Base-by-base conservation (phyloP, 2,329 filamentous ascomycete genomes). In the Colletotrichum trifolii region DNA sequence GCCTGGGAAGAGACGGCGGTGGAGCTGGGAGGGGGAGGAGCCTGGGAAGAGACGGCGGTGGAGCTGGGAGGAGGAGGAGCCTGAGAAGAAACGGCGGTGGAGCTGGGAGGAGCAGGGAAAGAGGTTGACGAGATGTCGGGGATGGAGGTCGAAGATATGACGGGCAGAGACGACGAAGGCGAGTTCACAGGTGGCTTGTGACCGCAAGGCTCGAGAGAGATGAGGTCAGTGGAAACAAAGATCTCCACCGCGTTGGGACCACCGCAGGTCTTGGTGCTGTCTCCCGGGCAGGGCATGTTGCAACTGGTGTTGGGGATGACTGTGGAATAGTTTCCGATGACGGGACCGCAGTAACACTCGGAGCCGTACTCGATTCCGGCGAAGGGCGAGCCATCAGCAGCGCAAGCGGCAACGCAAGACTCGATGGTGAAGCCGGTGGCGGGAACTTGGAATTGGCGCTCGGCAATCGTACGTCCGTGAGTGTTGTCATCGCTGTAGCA, bases 401-500 rank as follows among this genome's bases (percentile, higher is more conserved):
- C 72, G 71, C 83, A 85, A 58, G 79, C 75, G 54, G 72, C 63
- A 61, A 84, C 71, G 57, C 83, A 85, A 39, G 67, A 69, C 63
- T 78, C 74, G 4, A 78, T 80, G 47, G 81, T 83, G 73, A 85
- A 73, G 39, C 68, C 72, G 15, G 70, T 66, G 12, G 70, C 62
- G 36, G 78, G 72, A 13, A 84, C 64, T 45, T 75, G 69, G 47
- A 78, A 70, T 71, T 81, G 76, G 17, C 74, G 75, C 72, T 81
- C 84, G 34, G 77, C 77, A 50, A 87, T 76, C 34, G 84, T 79
- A 53, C 79, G 80, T 45, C 81, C 79, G 55, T 76, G 68, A 52
- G 66, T 67, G 17, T 76, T 77, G 60, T 77, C 71, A 66, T 86
- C 84, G 35, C 77, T 80, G 71, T 85, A 90, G 77, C 89, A 92